Evolutionary conservation across 441 rosid species (phyloP), one percentile per base, ranked within the genome.

Genomic region (Jatropha multifida): DNA sequence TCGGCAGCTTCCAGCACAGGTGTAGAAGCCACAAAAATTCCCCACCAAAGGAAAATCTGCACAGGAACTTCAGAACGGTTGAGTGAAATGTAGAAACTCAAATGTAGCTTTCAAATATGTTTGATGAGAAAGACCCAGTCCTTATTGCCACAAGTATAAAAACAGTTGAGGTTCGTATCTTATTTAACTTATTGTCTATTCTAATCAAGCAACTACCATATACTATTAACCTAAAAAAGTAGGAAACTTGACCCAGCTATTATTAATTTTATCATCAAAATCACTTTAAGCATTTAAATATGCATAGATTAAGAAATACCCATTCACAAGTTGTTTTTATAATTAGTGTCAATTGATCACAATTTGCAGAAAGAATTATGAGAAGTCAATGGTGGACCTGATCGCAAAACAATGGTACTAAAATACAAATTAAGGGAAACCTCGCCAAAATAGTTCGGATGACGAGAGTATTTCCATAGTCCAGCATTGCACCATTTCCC

Each of bases 371-470:
- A 32, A 20, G 15, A 15, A 32, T 40, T 32, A 65, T 58, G 15
- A 7, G 27, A 37, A 56, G n/a, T 27, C 10, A 42, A 60, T 42
- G 2, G 38, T 62, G n/a, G 48, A 51, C 75, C 60, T 59, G 23
- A 58, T 26, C 42, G 48, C 51, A 72, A 71, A 56, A n/a, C 12
- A 58, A 65, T 38, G 27, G 27, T 60, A 61, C 12, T 38, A 70
- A 65, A 56, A 69, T 69, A 46, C 76, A 63, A 59, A 58, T 59
- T 59, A 55, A 62, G 49, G 77, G 85, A 77, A 77, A 95, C 99
- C 97, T 95, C 99, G 72, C 99, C 99, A 32, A 95, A 89, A 84
- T 95, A 95, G 88, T 95, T 95, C 40, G 99, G 97, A 79, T 95
- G 99, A 64, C 98, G 94, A 68, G 97, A 81, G 79, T 87, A 90